phyloP scores from a whole-genome alignment of 2,329 filamentous ascomycete genomes.

The Xylaria sp. region DNA sequence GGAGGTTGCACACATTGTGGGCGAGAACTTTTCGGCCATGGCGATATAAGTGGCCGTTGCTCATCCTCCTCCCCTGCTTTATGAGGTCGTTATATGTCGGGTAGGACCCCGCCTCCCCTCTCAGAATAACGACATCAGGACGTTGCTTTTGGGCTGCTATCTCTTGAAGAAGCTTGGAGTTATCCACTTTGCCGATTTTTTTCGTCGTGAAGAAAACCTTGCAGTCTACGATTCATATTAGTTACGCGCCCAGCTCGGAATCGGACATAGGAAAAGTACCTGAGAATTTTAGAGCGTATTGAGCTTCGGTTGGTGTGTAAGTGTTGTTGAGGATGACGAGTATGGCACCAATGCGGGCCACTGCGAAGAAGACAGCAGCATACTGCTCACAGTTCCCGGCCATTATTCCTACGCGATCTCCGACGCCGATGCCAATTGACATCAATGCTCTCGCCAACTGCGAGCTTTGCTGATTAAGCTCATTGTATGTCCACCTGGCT shows the following conservation, averaged over 20 bases:
- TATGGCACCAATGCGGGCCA: conserved; percentile 68
- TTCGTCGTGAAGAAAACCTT: conserved; percentile 76
- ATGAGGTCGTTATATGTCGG: conserved; percentile 65
- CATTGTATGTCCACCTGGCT: conserved; percentile 73
- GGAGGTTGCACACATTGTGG: conserved; percentile 73
- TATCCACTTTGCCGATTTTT: conserved; percentile 69
- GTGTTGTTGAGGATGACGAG: conserved; percentile 84
- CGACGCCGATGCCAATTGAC: conserved; percentile 68
- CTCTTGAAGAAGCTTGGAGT: conserved; percentile 62
- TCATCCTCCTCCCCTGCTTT: conserved; percentile 54
- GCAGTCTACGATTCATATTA: conserved; percentile 58
- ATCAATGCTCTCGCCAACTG: conserved; percentile 69
- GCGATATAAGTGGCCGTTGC: conserved; percentile 56
- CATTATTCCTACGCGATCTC: conserved; percentile 77
- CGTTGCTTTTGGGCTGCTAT: conserved; percentile 53
- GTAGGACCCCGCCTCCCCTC: conserved; percentile 60
- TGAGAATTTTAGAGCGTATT: conserved; percentile 73
- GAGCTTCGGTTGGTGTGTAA: conserved; percentile 74
- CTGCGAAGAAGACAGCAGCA: conserved; percentile 75
- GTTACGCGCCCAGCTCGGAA: neutral
- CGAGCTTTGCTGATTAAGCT: conserved; percentile 66
- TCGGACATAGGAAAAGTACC: conserved; percentile 49
- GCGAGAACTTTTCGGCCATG: conserved; percentile 62
- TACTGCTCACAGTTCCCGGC: conserved; percentile 83
- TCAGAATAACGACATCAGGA: conserved; percentile 65